Evolutionary conservation across 441 rosid species (phyloP).

Genomic region (Melastoma candidum): DNA sequence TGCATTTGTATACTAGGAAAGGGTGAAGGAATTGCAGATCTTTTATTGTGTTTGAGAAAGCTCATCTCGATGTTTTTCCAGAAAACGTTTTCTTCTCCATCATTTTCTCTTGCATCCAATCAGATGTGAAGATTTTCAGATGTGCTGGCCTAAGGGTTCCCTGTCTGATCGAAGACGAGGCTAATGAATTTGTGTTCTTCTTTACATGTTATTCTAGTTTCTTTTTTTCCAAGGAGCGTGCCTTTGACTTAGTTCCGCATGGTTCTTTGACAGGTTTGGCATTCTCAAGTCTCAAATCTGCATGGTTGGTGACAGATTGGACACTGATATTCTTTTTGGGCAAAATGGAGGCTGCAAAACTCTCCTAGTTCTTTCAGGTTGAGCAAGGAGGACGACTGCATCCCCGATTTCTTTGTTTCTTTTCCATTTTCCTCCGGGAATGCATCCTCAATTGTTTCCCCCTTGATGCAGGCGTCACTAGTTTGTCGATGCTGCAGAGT

Average conservation of each 20-base stretch:
- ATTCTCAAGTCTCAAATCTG: slow-evolving; percentile 68
- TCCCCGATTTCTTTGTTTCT: not conserved
- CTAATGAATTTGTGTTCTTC: no score
- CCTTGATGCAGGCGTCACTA: slow-evolving; percentile 43
- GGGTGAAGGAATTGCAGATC: no score
- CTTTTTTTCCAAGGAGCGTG: not conserved
- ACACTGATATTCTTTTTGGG: slow-evolving; percentile 63
- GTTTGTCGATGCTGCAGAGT: slow-evolving; percentile 56
- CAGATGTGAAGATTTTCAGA: no score
- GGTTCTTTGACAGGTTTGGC: slow-evolving; percentile 47
- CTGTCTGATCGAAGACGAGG: no score
- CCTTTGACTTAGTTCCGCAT: slow-evolving; percentile 3
- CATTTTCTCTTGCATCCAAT: no score
- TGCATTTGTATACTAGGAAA: no score
- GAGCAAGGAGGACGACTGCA: not conserved
- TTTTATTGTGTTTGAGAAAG: no score
- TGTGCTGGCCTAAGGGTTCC: no score
- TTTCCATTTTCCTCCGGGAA: not conserved
- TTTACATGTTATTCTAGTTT: not conserved
- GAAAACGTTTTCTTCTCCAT: no score
- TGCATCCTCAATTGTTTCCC: not conserved
- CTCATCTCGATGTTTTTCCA: no score
- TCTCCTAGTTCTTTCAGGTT: slow-evolving; percentile 68
- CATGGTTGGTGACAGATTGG: slow-evolving; percentile 81
- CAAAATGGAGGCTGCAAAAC: slow-evolving; percentile 75